phyloP scores from a whole-genome alignment of 352 stramenopile species.

The Phytophthora chlamydospora region DNA sequence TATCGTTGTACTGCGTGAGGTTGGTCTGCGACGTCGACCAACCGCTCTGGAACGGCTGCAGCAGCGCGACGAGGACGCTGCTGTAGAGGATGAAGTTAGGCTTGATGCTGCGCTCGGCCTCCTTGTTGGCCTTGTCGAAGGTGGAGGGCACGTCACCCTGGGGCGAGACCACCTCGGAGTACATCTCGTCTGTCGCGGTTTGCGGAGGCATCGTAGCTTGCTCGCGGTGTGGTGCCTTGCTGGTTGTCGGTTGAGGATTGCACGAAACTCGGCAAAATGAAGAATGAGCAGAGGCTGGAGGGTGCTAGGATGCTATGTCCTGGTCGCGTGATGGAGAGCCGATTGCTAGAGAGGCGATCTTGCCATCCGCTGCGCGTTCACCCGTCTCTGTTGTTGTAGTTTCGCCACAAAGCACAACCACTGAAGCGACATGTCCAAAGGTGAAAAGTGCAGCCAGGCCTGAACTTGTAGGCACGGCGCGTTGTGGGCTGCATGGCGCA shows the following conservation, averaged over 20 bases:
- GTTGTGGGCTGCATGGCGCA: not conserved
- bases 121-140: constrained; percentile 37
- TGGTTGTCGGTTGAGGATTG: constrained; percentile 10
- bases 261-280: constrained; percentile 17
- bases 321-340: not conserved
- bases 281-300: constrained; percentile 18
- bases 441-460: not conserved
- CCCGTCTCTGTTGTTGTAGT: constrained; percentile 23
- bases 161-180: constrained; percentile 21
- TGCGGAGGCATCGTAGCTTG: constrained; percentile 29
- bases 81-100: constrained; percentile 48
- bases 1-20: constrained; percentile 38
- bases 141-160: not conserved
- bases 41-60: constrained; percentile 57
- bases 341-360: constrained; percentile 10
- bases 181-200: constrained; percentile 26
- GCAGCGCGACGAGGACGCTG: constrained; percentile 49
- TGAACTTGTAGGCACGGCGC: not conserved
- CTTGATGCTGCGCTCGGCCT: constrained; percentile 30
- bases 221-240: not conserved
- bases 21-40: constrained; percentile 65
- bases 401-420: constrained; percentile 16
- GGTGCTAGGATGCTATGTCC: not conserved
- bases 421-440: constrained; percentile 28
- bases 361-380: not conserved